phyloP scores from a whole-genome alignment of 176 grass and related monocot species.

The Zea mays region Zm-B73-REFERENCE-NAM-5.0 NC_050097.1:230178001-230178500 shows the following conservation, averaged over 20 bases:
- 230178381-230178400: constrained; percentile 30
- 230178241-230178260: constrained; percentile 14
- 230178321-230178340: constrained; percentile 35
- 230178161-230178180: not conserved
- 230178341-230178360: constrained; percentile 40
- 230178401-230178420: constrained; percentile 28
- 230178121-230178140: not conserved
- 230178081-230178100: not conserved
- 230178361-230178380: constrained; percentile 40
- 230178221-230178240: constrained; percentile 4
- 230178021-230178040: not conserved
- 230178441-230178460: constrained; percentile 26
- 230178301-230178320: constrained; percentile 21
- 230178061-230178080: not conserved
- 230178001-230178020: not conserved
- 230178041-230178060: not conserved
- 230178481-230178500: constrained; percentile 9
- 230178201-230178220: constrained; percentile 16
- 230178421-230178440: constrained; percentile 20
- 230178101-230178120: not conserved
- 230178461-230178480: constrained; percentile 15
- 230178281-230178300: constrained; percentile 38
- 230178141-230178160: constrained; percentile 10
- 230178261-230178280: constrained; percentile 27
- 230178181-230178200: constrained; percentile 1